phyloP scores from a whole-genome alignment of 2,329 filamentous ascomycete genomes.

The Phoma sp. region DNA sequence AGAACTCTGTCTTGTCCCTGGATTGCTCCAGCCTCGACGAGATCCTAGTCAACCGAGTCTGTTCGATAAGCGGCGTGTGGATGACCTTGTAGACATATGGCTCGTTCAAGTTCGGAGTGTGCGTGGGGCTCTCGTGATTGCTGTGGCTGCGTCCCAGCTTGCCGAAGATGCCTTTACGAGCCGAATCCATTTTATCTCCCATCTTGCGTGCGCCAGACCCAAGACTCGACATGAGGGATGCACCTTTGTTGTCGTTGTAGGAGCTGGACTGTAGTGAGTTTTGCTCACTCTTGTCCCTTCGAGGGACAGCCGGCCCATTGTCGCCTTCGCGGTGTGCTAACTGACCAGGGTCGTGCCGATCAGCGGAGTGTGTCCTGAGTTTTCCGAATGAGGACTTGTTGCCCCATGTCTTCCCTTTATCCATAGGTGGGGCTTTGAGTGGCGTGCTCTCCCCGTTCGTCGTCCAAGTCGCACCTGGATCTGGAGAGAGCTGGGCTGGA shows the following conservation, averaged over 20 bases:
- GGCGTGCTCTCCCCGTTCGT: constrained; percentile 50
- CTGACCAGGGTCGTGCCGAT: constrained; percentile 59
- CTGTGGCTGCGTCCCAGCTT: constrained; percentile 75
- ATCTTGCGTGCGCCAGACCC: constrained; percentile 75
- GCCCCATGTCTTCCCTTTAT: constrained; percentile 70
- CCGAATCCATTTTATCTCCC: constrained; percentile 71
- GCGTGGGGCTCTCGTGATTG: constrained; percentile 69
- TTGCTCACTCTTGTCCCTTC: constrained; percentile 42
- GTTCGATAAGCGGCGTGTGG: constrained; percentile 83
- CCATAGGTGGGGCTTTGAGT: constrained; percentile 68
- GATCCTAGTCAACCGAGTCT: constrained; percentile 89
- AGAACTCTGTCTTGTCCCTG: constrained; percentile 94
- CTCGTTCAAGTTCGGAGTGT: constrained; percentile 74
- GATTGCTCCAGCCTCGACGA: constrained; percentile 87
- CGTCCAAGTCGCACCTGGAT: constrained; percentile 37
- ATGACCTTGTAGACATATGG: constrained; percentile 86
- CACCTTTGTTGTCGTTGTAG: constrained; percentile 65
- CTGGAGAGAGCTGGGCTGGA: constrained; percentile 38
- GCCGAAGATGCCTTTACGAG: constrained; percentile 82
- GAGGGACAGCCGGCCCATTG: constrained; percentile 22
- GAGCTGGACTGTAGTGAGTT: constrained; percentile 54
- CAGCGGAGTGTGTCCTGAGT: constrained; percentile 73
- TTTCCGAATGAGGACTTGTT: constrained; percentile 68
- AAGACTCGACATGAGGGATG: constrained; percentile 73
- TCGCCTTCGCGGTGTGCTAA: constrained; percentile 42